Percentiles rank a stretch among this genome's conserved stretches.
These are phyloP conservation scores for Acanthamoeba divionensis DNA, from an alignment of 208 protist genomes.

Conservation along the genomic window DNA sequence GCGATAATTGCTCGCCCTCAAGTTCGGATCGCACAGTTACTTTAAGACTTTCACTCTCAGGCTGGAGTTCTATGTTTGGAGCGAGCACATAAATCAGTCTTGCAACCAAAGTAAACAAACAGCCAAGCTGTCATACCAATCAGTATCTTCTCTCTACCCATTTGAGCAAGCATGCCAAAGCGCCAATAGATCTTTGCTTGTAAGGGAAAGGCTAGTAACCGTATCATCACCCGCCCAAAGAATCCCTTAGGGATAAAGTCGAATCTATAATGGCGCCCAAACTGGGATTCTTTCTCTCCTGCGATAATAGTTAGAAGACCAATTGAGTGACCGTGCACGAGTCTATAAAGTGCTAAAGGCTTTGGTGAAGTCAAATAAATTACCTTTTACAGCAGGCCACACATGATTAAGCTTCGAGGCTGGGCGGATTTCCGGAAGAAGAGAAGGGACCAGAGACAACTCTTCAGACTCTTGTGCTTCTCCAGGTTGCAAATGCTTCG, in stretches of 20 bases:
- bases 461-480: not conserved
- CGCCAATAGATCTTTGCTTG: not conserved
- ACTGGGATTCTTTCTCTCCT: not conserved
- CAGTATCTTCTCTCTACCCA: not conserved
- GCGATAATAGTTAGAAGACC: not conserved
- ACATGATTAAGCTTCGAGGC: not conserved
- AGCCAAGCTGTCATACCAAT: not conserved
- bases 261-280: not conserved
- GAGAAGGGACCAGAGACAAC: not conserved
- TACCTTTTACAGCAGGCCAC: not conserved
- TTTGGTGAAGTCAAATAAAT: not conserved
- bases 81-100: not conserved
- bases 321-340: not conserved
- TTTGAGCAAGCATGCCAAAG: not conserved
- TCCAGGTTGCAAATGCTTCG: not conserved
- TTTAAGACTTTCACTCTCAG: not conserved
- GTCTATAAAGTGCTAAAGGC: too few species aligned
- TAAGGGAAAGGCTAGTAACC: not conserved
- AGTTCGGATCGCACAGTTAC: not conserved
- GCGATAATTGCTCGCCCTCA: slow-evolving; percentile 5
- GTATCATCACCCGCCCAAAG: not conserved
- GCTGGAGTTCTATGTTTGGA: not conserved
- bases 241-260: slow-evolving; percentile 38
- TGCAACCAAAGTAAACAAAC: not conserved
- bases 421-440: slow-evolving; percentile 7